A percentile compares a stretch with the other conserved stretches of the same genome.
These are phyloP conservation scores for Penicillium turbatum DNA, from an alignment of 495 filamentous ascomycete species.

Conservation along the genomic window DNA sequence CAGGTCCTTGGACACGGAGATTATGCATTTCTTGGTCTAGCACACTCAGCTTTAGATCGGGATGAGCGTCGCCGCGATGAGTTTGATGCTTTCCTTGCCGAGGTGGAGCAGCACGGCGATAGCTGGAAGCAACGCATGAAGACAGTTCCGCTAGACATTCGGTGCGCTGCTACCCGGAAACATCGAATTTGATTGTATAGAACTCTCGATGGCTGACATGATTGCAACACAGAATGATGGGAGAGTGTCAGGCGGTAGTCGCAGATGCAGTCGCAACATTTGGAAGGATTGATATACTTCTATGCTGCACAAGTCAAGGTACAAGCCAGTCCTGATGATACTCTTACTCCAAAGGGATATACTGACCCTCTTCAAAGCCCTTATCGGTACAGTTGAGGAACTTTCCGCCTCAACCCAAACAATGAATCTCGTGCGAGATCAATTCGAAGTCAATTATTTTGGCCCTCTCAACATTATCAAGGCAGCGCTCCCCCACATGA, in stretches of 20 bases:
- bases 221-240: slow-evolving; percentile 35
- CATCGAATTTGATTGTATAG: not conserved
- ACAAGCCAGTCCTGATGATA: slow-evolving; percentile 12
- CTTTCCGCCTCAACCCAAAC: slow-evolving; percentile 68
- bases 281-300: slow-evolving; percentile 80
- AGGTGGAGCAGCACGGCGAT: slow-evolving; percentile 57
- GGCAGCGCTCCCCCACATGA: slow-evolving; percentile 74
- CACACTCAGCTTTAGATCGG: slow-evolving; percentile 46
- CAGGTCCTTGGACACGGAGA: slow-evolving; percentile 82
- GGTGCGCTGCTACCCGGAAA: slow-evolving; percentile 30
- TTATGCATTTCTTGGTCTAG: slow-evolving; percentile 72
- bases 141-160: slow-evolving; percentile 47
- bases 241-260: slow-evolving; percentile 71
- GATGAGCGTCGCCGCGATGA: slow-evolving; percentile 46
- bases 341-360: not conserved
- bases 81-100: slow-evolving; percentile 53
- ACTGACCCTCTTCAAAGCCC: slow-evolving; percentile 44
- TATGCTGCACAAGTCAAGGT: slow-evolving; percentile 86
- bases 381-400: slow-evolving; percentile 91
- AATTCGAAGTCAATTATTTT: slow-evolving; percentile 94
- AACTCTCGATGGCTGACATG: slow-evolving; percentile 12
- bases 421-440: slow-evolving; percentile 73
- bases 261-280: slow-evolving; percentile 81
- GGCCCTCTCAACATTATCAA: slow-evolving; percentile 95
- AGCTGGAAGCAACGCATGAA: slow-evolving; percentile 45